These are phyloP conservation scores for Chytriomyces sp. DNA, from an alignment of 192 early-diverging fungal genomes.

Conservation along the genomic window DNA sequence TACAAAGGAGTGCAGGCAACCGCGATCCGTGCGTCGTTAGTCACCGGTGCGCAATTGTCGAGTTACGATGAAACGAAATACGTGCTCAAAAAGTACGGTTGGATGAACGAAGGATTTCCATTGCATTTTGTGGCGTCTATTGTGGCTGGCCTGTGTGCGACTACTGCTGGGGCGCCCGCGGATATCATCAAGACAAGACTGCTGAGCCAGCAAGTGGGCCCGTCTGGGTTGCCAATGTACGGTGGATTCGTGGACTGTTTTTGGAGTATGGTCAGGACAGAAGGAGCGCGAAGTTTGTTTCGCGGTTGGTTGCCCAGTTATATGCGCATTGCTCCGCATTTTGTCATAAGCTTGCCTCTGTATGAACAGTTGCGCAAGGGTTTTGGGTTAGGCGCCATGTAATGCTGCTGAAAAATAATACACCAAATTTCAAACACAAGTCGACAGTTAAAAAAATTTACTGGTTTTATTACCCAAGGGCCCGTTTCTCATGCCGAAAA, in stretches of 20 bases:
- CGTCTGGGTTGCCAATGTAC: not conserved
- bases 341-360: slow-evolving; percentile 32
- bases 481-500: too few species aligned
- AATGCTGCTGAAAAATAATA: not conserved
- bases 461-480: too few species aligned
- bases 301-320: slow-evolving; percentile 35
- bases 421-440: too few species aligned
- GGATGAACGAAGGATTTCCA: slow-evolving; percentile 46
- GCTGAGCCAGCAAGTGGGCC: slow-evolving; percentile 10
- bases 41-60: slow-evolving; percentile 57
- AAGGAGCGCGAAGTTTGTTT: slow-evolving; percentile 14
- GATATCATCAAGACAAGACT: slow-evolving; percentile 32
- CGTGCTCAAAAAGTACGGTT: slow-evolving; percentile 38
- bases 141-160: slow-evolving; percentile 40
- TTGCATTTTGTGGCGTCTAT: slow-evolving; percentile 48
- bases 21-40: slow-evolving; percentile 49
- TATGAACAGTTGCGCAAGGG: slow-evolving; percentile 33
- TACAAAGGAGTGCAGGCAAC: slow-evolving; percentile 58
- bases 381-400: slow-evolving; percentile 34
- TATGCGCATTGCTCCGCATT: slow-evolving; percentile 35
- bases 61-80: slow-evolving; percentile 60
- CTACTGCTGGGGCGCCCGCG: slow-evolving; percentile 24
- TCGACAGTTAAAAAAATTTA: too few species aligned
- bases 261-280: slow-evolving; percentile 14
- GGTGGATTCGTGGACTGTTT: slow-evolving; percentile 21